Conservation (phyloP, 768 basidiomycete genomes). For the Tylopilus balloui region DNA sequence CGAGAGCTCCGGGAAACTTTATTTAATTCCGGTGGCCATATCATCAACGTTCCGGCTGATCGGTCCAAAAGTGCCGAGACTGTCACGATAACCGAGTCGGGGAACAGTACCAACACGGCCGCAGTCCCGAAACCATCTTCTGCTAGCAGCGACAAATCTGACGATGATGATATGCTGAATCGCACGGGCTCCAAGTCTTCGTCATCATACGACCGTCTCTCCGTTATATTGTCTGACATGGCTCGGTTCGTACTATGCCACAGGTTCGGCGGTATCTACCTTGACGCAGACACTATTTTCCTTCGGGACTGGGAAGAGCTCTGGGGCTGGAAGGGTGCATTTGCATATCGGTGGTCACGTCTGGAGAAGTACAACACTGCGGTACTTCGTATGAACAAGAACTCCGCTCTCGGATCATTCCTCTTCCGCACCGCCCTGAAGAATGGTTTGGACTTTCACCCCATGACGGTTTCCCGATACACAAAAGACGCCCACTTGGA, state of each 20-base stretch:
- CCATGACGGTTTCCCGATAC: slow-evolving; percentile 91
- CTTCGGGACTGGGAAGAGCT: slow-evolving; percentile 98
- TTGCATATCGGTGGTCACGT: slow-evolving; percentile 95
- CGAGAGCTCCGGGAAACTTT: slow-evolving; percentile 63
- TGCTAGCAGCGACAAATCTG: slow-evolving; percentile 28
- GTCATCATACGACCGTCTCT: slow-evolving; percentile 83
- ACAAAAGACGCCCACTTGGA: slow-evolving; percentile 86
- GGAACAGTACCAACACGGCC: slow-evolving; percentile 22
- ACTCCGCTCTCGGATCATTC: slow-evolving; percentile 87
- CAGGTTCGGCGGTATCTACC: slow-evolving; percentile 92
- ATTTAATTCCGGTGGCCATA: slow-evolving; percentile 84
- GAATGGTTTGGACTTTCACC: slow-evolving; percentile 95
- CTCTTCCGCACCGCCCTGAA: slow-evolving; percentile 91
- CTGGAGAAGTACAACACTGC: slow-evolving; percentile 95
- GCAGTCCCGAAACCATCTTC: slow-evolving; percentile 19
- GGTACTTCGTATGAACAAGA: slow-evolving; percentile 89
- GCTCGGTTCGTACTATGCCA: slow-evolving; percentile 97
- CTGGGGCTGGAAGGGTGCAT: slow-evolving; percentile 95
- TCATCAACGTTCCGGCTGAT: slow-evolving; percentile 58
- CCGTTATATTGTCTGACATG: slow-evolving; percentile 94
- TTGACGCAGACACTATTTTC: slow-evolving; percentile 95
- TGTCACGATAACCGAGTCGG: slow-evolving; percentile 13
- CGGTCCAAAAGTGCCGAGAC: slow-evolving; percentile 31
- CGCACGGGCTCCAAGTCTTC: slow-evolving; percentile 87
- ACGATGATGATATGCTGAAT: slow-evolving; percentile 59